Base-by-base conservation (phyloP, 2,329 filamentous ascomycete genomes). In the Clonostachys solani region DNA sequence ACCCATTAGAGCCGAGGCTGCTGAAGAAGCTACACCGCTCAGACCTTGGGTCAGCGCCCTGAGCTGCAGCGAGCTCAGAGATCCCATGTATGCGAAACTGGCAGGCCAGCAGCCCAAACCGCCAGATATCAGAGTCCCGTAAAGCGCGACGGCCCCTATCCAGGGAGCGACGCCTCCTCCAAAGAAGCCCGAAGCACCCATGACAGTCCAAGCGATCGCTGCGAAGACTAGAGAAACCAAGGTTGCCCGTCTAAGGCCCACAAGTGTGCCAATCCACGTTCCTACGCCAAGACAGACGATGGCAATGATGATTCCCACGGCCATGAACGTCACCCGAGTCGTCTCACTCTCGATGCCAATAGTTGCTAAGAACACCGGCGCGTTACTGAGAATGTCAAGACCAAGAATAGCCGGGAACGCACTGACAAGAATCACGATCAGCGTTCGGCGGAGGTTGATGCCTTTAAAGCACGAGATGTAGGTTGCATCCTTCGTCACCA, bases 271-370 rank as follows among this genome's bases (percentile, higher is more conserved):
- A 23, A 78, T 63, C 0, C 69, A 66, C 1, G 65, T 49, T 0
- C 62, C 60, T 35, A 78, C 78, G 5, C 68, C 67, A 1, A 73
- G 18, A 9, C 78, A 56, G 3, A 73, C 74, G 3, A 73, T 56
- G 0, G 69, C 63, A 40, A 78, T 67, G 1, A 74, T 74, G 0
- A 70, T 49, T 17, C 75, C 68, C 10, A 75, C 59, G 40, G 77
- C 64, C n/a, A 77, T 56, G 5, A 78, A 56, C 9, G 63, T 65
- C 2, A 53, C 42, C 3, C 50, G 51, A 2, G 61, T 55, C 23
- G 23, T 29, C 23, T 29, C 23, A 29, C 23, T 36, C 2, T 47
- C 47, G 54, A 67, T 58, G 0, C 64, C 64, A 13, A 65, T 51
- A 0, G 56, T 57, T n/a, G 60, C 55, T 4, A 66, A 35, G 18